Percentiles rank a stretch among this genome's conserved stretches.
These are phyloP conservation scores for Capronia coronata DNA, from an alignment of 2,329 filamentous ascomycete genomes.

Conservation along the genomic window DNA sequence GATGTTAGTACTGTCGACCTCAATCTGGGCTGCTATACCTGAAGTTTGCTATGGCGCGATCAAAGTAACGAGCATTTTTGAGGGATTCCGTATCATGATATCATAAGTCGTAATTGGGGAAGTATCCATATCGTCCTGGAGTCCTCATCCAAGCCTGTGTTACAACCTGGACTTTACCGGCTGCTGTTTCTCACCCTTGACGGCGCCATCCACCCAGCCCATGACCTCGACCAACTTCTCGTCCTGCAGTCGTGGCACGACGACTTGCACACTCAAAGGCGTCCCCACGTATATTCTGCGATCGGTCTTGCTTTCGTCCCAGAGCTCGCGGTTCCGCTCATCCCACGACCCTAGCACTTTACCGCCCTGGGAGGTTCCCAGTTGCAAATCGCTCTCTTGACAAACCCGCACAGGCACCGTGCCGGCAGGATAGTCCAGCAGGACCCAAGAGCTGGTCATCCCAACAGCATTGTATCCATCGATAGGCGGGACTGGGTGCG, in stretches of 20 bases:
- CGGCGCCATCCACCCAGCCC: slow-evolving; percentile 46
- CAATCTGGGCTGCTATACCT: too few species aligned
- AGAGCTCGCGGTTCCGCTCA: slow-evolving; percentile 53
- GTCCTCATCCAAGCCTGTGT: too few species aligned
- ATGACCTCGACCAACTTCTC: slow-evolving; percentile 49
- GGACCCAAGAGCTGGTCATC: slow-evolving; percentile 56
- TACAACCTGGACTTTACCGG: not conserved
- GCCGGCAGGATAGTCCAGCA: slow-evolving; percentile 58
- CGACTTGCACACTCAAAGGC: slow-evolving; percentile 51
- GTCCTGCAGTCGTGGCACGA: slow-evolving; percentile 51
- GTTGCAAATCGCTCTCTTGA: slow-evolving; percentile 44
- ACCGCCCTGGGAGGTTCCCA: slow-evolving; percentile 41
- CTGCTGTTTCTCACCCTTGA: slow-evolving; percentile 27
- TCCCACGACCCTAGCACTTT: slow-evolving; percentile 52
- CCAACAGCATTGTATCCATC: slow-evolving; percentile 58
- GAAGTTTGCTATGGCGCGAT: too few species aligned
- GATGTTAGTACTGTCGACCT: too few species aligned
- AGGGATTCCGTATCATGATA: too few species aligned
- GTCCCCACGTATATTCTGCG: slow-evolving; percentile 50
- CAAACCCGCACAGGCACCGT: slow-evolving; percentile 50
- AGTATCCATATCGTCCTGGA: too few species aligned
- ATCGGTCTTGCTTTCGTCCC: slow-evolving; percentile 48
- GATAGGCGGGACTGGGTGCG: slow-evolving; percentile 56
- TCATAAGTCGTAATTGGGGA: too few species aligned
- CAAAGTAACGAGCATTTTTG: too few species aligned